Conservation (phyloP, 129 eudicot species). For the Lactuca saligna region DNA sequence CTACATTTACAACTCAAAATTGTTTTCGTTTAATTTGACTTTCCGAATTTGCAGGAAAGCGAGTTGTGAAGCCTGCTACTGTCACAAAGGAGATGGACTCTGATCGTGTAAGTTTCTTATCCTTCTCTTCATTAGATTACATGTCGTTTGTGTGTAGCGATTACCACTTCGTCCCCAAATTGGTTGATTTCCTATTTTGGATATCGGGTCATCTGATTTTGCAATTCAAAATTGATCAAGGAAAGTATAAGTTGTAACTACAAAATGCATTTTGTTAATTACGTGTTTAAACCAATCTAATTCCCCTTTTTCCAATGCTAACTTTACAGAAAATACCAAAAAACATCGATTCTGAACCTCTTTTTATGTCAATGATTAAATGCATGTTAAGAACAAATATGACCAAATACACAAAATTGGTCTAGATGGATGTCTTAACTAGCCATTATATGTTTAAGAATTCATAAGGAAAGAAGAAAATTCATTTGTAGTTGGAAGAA, state of each 20-base stretch:
- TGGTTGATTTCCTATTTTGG: background rate
- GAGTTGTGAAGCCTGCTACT: slow-evolving; percentile 66
- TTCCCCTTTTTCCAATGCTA: background rate
- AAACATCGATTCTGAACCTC: background rate
- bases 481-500: background rate
- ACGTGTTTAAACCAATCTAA: background rate
- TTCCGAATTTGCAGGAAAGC: slow-evolving; percentile 50
- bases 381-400: slow-evolving; percentile 4
- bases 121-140: background rate
- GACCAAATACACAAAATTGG: background rate
- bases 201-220: background rate
- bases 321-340: background rate
- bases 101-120: slow-evolving; percentile 41
- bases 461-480: background rate
- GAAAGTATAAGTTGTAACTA: background rate
- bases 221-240: background rate
- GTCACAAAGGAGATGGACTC: slow-evolving; percentile 68
- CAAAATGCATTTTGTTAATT: background rate
- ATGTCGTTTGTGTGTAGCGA: background rate
- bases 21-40: background rate
- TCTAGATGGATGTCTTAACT: background rate
- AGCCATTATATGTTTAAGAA: background rate
- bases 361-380: too few species aligned
- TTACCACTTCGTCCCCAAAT: background rate
- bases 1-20: background rate